phyloP scores from a whole-genome alignment of 345 rosid genomes.

The Alliaria petiolata region DNA sequence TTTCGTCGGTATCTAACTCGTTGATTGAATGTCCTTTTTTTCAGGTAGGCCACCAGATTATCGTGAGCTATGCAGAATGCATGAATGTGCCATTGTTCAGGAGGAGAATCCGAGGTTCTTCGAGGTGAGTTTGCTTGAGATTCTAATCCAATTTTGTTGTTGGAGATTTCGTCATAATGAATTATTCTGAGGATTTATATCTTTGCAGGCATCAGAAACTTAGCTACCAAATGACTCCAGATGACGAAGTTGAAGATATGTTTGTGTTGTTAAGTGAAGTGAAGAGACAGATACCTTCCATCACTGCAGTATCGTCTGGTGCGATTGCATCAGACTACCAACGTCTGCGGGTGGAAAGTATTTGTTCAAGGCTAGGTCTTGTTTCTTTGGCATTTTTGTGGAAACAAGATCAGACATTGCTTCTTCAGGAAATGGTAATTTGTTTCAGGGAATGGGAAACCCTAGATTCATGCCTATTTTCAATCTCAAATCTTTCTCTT shows the following conservation, averaged over 20 bases:
- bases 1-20: background rate
- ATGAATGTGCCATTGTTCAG: constrained; percentile 86
- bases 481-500: background rate
- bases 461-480: too few relatives aligned
- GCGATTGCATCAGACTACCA: constrained; percentile 98
- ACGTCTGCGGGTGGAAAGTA: constrained; percentile 87
- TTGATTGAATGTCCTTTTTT: background rate
- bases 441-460: constrained; percentile 15
- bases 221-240: constrained; percentile 59
- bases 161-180: background rate
- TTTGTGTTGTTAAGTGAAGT: constrained; percentile 74
- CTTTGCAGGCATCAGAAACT: constrained; percentile 65
- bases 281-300: constrained; percentile 74
- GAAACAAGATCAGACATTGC: constrained; percentile 96
- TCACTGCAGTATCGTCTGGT: constrained; percentile 86
- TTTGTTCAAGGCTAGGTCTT: constrained; percentile 98
- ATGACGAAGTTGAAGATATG: constrained; percentile 97
- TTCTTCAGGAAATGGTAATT: constrained; percentile 92
- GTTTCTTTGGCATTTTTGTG: constrained; percentile 95
- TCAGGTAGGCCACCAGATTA: constrained; percentile 92
- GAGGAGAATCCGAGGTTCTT: constrained; percentile 75
- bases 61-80: constrained; percentile 82
- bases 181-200: background rate
- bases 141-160: background rate
- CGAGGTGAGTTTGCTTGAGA: constrained; percentile 69